Evolutionary conservation across 208 protist genomes (phyloP).

Genomic region (Trypanosoma grayi): DNA sequence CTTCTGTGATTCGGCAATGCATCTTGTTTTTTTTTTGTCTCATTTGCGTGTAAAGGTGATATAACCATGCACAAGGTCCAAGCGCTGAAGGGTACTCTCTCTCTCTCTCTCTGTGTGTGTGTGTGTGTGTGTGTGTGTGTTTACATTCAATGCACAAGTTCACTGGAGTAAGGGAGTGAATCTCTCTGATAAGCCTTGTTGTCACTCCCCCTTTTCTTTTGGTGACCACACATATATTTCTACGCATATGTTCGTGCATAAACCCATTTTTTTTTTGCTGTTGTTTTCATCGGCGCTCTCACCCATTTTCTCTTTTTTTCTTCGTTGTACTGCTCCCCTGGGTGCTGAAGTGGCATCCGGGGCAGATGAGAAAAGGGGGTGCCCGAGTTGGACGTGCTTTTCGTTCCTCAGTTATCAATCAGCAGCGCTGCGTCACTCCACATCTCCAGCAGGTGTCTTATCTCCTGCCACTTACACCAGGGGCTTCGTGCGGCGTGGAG

Average conservation of each 20-base stretch:
- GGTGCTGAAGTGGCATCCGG: too few species aligned
- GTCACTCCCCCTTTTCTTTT: neutral
- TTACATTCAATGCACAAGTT: too few species aligned
- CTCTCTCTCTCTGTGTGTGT: neutral
- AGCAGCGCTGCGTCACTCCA: neutral
- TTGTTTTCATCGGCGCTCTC: neutral
- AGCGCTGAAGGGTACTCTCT: too few species aligned
- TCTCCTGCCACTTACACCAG: constrained; percentile 2
- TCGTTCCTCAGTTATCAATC: neutral
- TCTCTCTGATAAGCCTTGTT: neutral
- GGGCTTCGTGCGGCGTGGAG: neutral
- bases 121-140: neutral
- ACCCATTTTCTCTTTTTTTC: constrained; percentile 10
- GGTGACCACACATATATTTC: neutral
- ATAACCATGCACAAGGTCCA: too few species aligned
- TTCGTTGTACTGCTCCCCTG: constrained; percentile 3
- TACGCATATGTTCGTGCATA: neutral
- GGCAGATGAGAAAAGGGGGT: neutral
- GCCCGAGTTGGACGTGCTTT: neutral
- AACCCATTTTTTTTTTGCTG: neutral
- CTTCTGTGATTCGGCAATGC: neutral
- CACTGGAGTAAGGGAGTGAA: too few species aligned
- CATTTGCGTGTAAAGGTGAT: too few species aligned
- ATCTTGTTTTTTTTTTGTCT: neutral
- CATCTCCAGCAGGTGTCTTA: constrained; percentile 10